A percentile compares a stretch with the other conserved stretches of the same genome.
These are phyloP conservation scores for Chaetomium fimeti DNA, from an alignment of 495 filamentous ascomycete genomes.

Conservation along the genomic window DNA sequence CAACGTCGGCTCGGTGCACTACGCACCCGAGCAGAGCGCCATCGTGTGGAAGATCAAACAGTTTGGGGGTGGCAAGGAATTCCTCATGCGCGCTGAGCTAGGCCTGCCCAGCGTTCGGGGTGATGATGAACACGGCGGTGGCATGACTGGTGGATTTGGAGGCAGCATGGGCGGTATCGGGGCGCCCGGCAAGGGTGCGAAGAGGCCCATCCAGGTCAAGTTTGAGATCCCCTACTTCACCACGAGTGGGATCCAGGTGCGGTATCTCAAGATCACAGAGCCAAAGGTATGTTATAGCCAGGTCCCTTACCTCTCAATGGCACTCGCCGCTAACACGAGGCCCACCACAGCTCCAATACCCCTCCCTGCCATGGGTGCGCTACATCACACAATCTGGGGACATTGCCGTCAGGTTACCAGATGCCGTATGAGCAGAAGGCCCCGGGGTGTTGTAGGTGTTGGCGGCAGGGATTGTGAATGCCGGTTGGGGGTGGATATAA, in stretches of 20 bases:
- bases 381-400: slow-evolving; percentile 98
- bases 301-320: background rate
- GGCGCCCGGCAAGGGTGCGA: slow-evolving; percentile 70
- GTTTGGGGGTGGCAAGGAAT: slow-evolving; percentile 97
- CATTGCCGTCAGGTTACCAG: slow-evolving; percentile 88
- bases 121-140: slow-evolving; percentile 92
- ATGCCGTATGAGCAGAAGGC: slow-evolving; percentile 60
- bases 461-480: background rate
- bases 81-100: slow-evolving; percentile 98
- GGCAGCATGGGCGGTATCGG: slow-evolving; percentile 87
- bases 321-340: slow-evolving; percentile 31
- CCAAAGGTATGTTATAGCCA: slow-evolving; percentile 72
- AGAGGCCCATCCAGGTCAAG: slow-evolving; percentile 96
- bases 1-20: slow-evolving; percentile 97
- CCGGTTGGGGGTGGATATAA: too few relatives aligned
- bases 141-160: slow-evolving; percentile 94
- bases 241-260: slow-evolving; percentile 95
- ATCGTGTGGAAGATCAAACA: slow-evolving; percentile 99
- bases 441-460: background rate
- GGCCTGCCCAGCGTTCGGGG: slow-evolving; percentile 92
- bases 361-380: slow-evolving; percentile 95
- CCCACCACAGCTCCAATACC: slow-evolving; percentile 77
- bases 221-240: slow-evolving; percentile 99
- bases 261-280: slow-evolving; percentile 99
- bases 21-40: slow-evolving; percentile 93